Percentiles rank a stretch among this genome's conserved stretches.
Conservation (phyloP, 768 basidiomycete genomes). For the Phanerodontia chrysosporium region DNA sequence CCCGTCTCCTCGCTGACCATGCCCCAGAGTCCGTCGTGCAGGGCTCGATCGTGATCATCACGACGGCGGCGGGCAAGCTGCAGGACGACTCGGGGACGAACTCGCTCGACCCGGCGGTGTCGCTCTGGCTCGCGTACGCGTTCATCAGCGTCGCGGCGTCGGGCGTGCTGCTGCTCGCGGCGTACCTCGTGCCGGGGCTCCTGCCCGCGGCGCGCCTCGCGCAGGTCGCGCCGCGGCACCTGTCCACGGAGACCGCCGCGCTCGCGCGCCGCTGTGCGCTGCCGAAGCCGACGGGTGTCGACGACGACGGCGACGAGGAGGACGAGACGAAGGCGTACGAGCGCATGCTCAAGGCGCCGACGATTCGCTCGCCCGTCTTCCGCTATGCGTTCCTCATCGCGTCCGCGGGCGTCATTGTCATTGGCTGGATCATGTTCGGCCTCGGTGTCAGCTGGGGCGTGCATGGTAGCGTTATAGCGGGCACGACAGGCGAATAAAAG, state of each 20-base stretch:
- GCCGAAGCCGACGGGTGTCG: constrained; percentile 10
- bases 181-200: constrained; percentile 22
- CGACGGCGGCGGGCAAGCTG: constrained; percentile 36
- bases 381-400: constrained; percentile 22
- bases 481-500: constrained; percentile 24
- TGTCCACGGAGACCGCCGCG: constrained; percentile 28
- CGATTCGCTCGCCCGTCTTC: constrained; percentile 2
- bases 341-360: constrained; percentile 30
- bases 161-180: constrained; percentile 28
- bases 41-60: constrained; percentile 39
- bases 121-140: constrained; percentile 38
- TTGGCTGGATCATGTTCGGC: constrained; percentile 41
- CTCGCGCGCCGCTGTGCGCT: constrained; percentile 21
- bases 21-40: constrained; percentile 37
- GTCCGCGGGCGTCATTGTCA: constrained; percentile 27
- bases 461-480: constrained; percentile 31
- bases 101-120: constrained; percentile 34
- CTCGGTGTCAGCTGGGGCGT: constrained; percentile 39
- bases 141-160: constrained; percentile 33
- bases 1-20: neutral
- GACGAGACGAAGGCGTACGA: constrained; percentile 23
- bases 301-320: constrained; percentile 15
- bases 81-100: constrained; percentile 33
- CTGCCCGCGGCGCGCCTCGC: constrained; percentile 37
- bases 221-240: constrained; percentile 29